Evolutionary conservation across 148 eudicot genomes (phyloP).

Genomic region (Chenopodium berlandieri): DNA sequence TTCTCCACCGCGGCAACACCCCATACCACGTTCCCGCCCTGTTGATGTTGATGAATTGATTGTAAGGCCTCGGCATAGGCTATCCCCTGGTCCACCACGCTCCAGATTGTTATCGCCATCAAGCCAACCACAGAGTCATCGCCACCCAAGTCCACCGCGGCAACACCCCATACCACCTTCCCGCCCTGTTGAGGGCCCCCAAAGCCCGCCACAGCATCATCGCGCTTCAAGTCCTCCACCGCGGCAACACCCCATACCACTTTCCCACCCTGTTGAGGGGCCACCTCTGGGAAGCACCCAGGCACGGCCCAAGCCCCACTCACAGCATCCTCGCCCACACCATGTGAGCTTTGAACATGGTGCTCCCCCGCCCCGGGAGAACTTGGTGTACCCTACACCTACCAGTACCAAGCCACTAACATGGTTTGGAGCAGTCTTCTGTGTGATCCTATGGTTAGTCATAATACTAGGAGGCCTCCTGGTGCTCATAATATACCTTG

Average conservation of each 20-base stretch:
- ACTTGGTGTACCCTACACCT: constrained; percentile 38
- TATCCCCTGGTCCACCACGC: no score
- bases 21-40: constrained; percentile 5
- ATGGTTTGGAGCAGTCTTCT: constrained; percentile 63
- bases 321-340: constrained; percentile 22
- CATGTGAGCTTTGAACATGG: constrained; percentile 20
- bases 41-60: not conserved
- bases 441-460: constrained; percentile 68
- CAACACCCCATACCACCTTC: not conserved
- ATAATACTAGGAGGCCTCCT: constrained; percentile 64
- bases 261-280: constrained; percentile 2
- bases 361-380: constrained; percentile 8
- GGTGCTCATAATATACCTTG: constrained; percentile 67
- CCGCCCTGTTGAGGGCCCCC: no score
- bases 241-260: constrained; percentile 4
- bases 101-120: not conserved
- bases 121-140: not conserved
- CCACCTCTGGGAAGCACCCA: constrained; percentile 6
- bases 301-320: constrained; percentile 10
- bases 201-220: not conserved
- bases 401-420: constrained; percentile 46
- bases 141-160: constrained; percentile 5
- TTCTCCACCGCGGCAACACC: constrained; percentile 9
- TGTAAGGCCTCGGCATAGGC: no score
- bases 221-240: constrained; percentile 3